Evolutionary conservation across 148 eudicot species (phyloP).

Genomic region (Cornus kousa): DNA sequence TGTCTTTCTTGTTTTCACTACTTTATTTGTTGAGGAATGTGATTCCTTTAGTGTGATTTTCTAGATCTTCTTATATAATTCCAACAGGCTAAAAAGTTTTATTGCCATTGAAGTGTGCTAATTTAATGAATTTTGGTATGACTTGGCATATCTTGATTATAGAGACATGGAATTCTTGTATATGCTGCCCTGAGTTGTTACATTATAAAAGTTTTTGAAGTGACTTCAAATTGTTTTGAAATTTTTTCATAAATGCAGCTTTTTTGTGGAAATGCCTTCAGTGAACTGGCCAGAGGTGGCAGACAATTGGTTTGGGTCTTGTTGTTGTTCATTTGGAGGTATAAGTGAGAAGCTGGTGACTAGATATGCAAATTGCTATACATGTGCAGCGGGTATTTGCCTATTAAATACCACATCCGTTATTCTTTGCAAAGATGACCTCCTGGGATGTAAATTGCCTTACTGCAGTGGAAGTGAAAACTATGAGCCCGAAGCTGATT

Average conservation of each 20-base stretch:
- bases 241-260: slow-evolving; percentile 36
- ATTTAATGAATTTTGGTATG: background rate
- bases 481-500: slow-evolving; percentile 20
- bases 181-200: too few relatives aligned
- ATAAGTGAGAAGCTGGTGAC: slow-evolving; percentile 80
- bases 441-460: slow-evolving; percentile 38
- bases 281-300: slow-evolving; percentile 88
- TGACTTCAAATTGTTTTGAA: background rate
- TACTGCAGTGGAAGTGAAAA: slow-evolving; percentile 10
- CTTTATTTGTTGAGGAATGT: background rate
- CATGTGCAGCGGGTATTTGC: slow-evolving; percentile 57
- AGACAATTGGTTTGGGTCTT: slow-evolving; percentile 95
- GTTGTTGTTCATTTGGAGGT: slow-evolving; percentile 96
- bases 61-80: background rate
- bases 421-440: slow-evolving; percentile 64
- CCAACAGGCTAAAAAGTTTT: background rate
- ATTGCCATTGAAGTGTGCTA: background rate
- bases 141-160: background rate
- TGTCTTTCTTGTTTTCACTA: background rate
- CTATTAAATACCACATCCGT: slow-evolving; percentile 59
- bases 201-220: too few relatives aligned
- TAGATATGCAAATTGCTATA: slow-evolving; percentile 63
- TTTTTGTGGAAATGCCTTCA: slow-evolving; percentile 83
- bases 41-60: background rate
- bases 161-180: too few relatives aligned